Evolutionary conservation across 768 basidiomycete genomes (phyloP).

Genomic region (Kwoniella newhampshirensis): DNA sequence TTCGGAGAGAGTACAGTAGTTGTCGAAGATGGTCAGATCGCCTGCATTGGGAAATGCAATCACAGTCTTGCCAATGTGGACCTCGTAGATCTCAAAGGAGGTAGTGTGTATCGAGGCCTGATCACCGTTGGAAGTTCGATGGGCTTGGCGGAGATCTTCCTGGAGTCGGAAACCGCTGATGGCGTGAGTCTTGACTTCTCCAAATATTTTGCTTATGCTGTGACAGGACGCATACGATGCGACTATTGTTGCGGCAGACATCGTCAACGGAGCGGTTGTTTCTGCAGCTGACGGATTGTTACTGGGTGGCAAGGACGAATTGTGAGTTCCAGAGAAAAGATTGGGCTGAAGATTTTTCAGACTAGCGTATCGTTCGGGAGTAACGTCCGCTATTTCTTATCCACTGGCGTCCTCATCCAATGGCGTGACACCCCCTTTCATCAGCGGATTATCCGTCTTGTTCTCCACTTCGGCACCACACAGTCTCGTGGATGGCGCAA

Average conservation of each 20-base stretch:
- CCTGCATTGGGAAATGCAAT: constrained; percentile 57
- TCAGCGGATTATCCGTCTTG: constrained; percentile 65
- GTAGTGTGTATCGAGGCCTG: constrained; percentile 63
- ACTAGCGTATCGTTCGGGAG: constrained; percentile 63
- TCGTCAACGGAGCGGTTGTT: constrained; percentile 57
- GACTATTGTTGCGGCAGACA: constrained; percentile 55
- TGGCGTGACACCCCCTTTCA: no score
- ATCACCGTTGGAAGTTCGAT: constrained; percentile 66
- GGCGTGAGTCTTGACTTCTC: constrained; percentile 54
- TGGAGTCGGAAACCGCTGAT: constrained; percentile 65
- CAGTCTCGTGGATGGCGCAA: constrained; percentile 63
- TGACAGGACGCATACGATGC: constrained; percentile 8
- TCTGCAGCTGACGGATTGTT: constrained; percentile 72
- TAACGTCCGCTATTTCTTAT: constrained; percentile 69
- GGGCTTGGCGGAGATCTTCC: constrained; percentile 75
- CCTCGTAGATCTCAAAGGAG: constrained; percentile 66
- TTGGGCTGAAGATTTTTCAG: constrained; percentile 20
- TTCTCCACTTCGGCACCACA: constrained; percentile 65
- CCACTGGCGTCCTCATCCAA: constrained; percentile 62
- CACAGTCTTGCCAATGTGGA: constrained; percentile 42
- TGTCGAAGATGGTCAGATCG: constrained; percentile 60
- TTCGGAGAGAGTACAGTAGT: constrained; percentile 39
- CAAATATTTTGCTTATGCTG: no score
- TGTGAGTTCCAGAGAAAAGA: constrained; percentile 63
- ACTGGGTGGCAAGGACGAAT: constrained; percentile 67